phyloP scores from a whole-genome alignment of 495 filamentous ascomycete genomes.

The Trypethelium eluteriae region DNA sequence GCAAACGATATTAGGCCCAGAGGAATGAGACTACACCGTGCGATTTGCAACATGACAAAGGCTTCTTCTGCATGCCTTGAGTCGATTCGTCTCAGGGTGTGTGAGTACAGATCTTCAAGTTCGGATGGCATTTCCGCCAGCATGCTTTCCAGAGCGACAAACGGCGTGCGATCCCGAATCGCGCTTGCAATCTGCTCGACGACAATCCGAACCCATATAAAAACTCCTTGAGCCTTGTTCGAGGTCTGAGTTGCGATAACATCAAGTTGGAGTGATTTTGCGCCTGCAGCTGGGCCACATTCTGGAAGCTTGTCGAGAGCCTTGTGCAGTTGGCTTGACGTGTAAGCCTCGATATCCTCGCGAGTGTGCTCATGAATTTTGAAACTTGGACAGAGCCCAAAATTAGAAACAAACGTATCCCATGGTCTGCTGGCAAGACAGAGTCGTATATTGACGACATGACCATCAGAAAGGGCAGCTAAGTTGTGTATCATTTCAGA shows the following conservation, averaged over 20 bases:
- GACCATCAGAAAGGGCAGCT: background rate
- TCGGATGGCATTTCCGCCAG: background rate
- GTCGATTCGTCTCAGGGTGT: background rate
- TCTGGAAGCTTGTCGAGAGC: background rate
- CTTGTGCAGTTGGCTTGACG: background rate
- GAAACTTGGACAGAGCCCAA: background rate
- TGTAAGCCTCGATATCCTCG: background rate
- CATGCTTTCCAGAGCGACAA: slow-evolving; percentile 1
- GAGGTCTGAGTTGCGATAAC: background rate
- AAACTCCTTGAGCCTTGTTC: background rate
- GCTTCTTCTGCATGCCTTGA: background rate
- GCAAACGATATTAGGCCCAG: background rate
- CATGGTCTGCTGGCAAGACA: background rate
- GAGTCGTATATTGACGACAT: background rate
- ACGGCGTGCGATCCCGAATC: background rate
- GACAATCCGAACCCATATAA: background rate
- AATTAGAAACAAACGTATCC: background rate
- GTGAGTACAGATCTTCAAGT: background rate
- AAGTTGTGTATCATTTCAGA: background rate
- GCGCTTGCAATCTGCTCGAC: background rate
- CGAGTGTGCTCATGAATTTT: background rate
- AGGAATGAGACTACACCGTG: background rate
- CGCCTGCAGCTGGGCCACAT: background rate
- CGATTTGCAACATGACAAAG: background rate
- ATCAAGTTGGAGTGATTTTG: background rate